These are phyloP conservation scores for Magnaporthiopsis incrustans DNA, from an alignment of 2,329 filamentous ascomycete species.

Conservation along the genomic window DNA sequence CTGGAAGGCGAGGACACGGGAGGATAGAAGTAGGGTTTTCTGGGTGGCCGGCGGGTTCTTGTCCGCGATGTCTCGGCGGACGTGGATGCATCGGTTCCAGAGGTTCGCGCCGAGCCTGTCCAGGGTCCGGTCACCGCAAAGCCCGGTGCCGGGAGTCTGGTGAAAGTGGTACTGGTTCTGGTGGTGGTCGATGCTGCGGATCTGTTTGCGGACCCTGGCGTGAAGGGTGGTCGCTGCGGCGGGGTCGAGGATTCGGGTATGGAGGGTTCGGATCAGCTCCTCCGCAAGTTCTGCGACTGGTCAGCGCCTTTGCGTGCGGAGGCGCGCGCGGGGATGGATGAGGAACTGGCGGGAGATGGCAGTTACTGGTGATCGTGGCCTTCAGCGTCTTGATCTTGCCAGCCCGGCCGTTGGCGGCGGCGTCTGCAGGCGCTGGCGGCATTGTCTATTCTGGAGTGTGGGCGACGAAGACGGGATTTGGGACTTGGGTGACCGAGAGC, in stretches of 20 bases:
- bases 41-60: slow-evolving; percentile 14
- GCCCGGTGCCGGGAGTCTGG: slow-evolving; percentile 17
- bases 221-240: slow-evolving; percentile 25
- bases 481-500: neutral
- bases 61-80: slow-evolving; percentile 27
- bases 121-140: slow-evolving; percentile 34
- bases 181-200: slow-evolving; percentile 21
- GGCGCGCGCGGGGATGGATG: neutral
- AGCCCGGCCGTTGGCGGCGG: neutral
- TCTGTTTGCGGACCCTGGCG: slow-evolving; percentile 31
- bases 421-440: neutral
- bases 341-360: neutral
- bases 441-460: neutral
- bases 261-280: neutral
- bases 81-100: slow-evolving; percentile 59
- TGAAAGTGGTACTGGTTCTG: neutral
- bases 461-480: neutral
- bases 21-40: slow-evolving; percentile 27
- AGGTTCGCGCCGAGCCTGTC: slow-evolving; percentile 49
- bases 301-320: neutral
- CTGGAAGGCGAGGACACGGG: slow-evolving; percentile 54
- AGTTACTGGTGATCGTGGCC: neutral
- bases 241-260: slow-evolving; percentile 10
- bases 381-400: slow-evolving; percentile 2
- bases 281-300: neutral